Percentiles rank a stretch among this genome's conserved stretches.
Evolutionary conservation across 2,329 filamentous ascomycete genomes (phyloP).

Genomic region (Chaetomium olivaceum): DNA sequence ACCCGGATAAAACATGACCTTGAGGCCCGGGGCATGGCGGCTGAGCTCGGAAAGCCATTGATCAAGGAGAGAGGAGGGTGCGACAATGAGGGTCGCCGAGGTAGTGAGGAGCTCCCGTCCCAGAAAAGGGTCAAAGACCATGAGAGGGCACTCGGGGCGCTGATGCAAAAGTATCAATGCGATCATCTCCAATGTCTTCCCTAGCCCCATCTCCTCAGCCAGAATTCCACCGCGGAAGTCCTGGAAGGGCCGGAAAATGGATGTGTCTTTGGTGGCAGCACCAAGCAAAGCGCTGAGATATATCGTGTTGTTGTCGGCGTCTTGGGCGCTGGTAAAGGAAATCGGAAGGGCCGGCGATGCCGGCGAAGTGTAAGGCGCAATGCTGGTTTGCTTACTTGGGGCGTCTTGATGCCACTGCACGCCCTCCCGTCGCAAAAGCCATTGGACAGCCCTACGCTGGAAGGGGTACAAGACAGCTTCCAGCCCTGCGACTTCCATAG

Average conservation of each 20-base stretch:
- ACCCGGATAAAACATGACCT: slow-evolving; percentile 59
- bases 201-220: slow-evolving; percentile 80
- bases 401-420: slow-evolving; percentile 46
- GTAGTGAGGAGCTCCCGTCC: slow-evolving; percentile 49
- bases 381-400: slow-evolving; percentile 22
- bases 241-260: slow-evolving; percentile 46
- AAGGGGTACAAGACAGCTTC: slow-evolving; percentile 66
- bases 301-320: slow-evolving; percentile 46
- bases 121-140: slow-evolving; percentile 43
- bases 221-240: slow-evolving; percentile 64
- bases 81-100: slow-evolving; percentile 62
- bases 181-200: slow-evolving; percentile 77
- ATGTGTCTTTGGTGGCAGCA: slow-evolving; percentile 53
- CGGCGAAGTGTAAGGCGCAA: slow-evolving; percentile 33
- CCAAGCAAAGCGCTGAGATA: slow-evolving; percentile 62
- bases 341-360: slow-evolving; percentile 36
- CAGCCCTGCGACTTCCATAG: slow-evolving; percentile 47
- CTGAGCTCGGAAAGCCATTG: slow-evolving; percentile 65
- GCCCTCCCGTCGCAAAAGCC: slow-evolving; percentile 69
- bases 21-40: slow-evolving; percentile 58
- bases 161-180: slow-evolving; percentile 67
- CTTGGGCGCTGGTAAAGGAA: slow-evolving; percentile 48
- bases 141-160: slow-evolving; percentile 37
- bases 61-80: slow-evolving; percentile 55
- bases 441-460: slow-evolving; percentile 68